Base-by-base conservation (phyloP, 1,139 yeast species). In the Suhomyces maxii region DNA sequence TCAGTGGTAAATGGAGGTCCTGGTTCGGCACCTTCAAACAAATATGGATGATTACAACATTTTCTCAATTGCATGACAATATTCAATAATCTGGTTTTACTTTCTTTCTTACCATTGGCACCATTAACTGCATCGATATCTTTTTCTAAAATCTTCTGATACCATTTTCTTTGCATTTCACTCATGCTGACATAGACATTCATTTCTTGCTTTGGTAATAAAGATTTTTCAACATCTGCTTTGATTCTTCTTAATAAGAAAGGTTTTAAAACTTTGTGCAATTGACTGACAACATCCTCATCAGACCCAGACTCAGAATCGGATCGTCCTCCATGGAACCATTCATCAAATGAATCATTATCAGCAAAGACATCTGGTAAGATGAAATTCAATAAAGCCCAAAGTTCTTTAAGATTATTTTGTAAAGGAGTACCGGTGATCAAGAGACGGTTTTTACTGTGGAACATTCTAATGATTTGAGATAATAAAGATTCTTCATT, bases 1-100 rank as follows among this genome's bases (percentile, higher is more conserved):
- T 86, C 95, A 0, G 91, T 86, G 6, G 93, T 86, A 57, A 73
- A 86, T 18, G 95, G 93, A 26, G 95, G 95, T 7, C 95, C 95
- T 0, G 93, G 95, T 61, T 86, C 95, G 1, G 93, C 93, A 26
- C 95, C 93, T 63, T 86, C 95, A 59, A 86, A 86, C 40, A 86
- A 66, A 59, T 86, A 86, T 5, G 95, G 93, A 66, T 86, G 95
- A 59, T 86, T 86, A 66, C 93, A 86, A 62, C 93, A 86, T 61
- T 86, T 86, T 60, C 95, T 75, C 59, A 86, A 73, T 64, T 86
- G 95, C 95, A 86, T 86, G 26, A 86, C 93, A 56, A 86, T 86
- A 60, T 86, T 86, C 46, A 86, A 70, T 49, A 86, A 71, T 57
- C 93, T 71, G 2, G 93, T 86, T 58, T 86, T 86, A 25, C 86